Base-by-base conservation (phyloP, 495 filamentous ascomycete species). In the Penicillium turbatum region DNA sequence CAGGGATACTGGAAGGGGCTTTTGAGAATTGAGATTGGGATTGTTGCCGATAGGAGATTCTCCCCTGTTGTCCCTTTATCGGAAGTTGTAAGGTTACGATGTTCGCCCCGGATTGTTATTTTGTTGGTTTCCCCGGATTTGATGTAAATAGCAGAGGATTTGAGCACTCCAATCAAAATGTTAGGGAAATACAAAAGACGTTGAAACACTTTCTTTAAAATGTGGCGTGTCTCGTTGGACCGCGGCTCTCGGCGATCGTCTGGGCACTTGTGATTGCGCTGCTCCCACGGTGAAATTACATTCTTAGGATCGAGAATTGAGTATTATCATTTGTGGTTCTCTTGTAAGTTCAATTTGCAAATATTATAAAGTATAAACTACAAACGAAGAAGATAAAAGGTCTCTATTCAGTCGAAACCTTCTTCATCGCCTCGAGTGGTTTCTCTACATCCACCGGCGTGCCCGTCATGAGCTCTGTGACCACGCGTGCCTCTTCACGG, bases 201-300 rank as follows among this genome's bases (percentile, higher is more conserved):
- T 43, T 29, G 30, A 34, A 13, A 30, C 36, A 19, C 13, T 45
- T 47, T 48, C 53, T 43, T 3, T 24, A 29, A 64, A 26, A 43
- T 53, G 49, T 48, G 55, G 58, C 50, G 47, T 57, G 52, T 53
- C 35, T 49, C 67, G 62, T 50, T 69, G 64, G 59, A 57, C 69
- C 69, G 71, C 71, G 71, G 71, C 61, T 70, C 58, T 73, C 70
- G 70, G 54, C 51, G 62, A 65, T 65, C 62, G 51, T 58, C 61
- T 62, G 55, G 52, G 53, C 51, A 58, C 65, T 52, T 63, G 62
- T 67, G 65, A 67, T 65, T 56, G 16, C 32, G 12, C 12, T 32
- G 7, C 12, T 15, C 30, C 45, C 35, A n/a, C n/a, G n/a, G 43
- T 36, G 35, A 36, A 30, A 5, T 39, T 31, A 43, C 38, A 35